Evolutionary conservation across 495 filamentous ascomycete species (phyloP).

Genomic region (Annulohypoxylon bovei): DNA sequence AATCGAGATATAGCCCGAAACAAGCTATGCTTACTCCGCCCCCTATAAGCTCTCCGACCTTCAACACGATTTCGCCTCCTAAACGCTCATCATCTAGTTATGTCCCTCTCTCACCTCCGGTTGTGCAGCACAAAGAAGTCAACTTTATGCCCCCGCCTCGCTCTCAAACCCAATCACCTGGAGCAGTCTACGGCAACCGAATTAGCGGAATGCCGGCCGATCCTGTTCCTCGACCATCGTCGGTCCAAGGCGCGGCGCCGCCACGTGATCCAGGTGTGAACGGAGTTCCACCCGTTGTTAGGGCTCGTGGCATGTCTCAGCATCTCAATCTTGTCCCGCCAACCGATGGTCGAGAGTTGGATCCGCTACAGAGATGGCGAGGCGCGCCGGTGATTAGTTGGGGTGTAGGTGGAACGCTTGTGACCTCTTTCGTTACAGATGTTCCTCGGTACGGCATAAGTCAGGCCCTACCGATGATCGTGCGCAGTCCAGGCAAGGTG

Average conservation of each 20-base stretch:
- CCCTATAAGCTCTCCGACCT: constrained; percentile 48
- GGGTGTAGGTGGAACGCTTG: constrained; percentile 84
- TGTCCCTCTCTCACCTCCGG: constrained; percentile 47
- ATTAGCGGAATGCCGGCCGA: constrained; percentile 58
- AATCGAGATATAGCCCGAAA: constrained; percentile 47
- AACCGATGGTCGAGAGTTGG: constrained; percentile 79
- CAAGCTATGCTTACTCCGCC: constrained; percentile 55
- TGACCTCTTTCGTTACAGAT: constrained; percentile 88
- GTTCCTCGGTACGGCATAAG: constrained; percentile 85
- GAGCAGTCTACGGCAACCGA: constrained; percentile 63
- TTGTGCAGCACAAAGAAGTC: constrained; percentile 46
- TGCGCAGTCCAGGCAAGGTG: constrained; percentile 85
- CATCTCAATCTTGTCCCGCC: constrained; percentile 64
- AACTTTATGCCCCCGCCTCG: constrained; percentile 69
- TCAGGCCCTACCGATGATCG: constrained; percentile 75
- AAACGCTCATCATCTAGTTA: constrained; percentile 62
- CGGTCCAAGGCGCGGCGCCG: constrained; percentile 67
- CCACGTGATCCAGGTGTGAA: constrained; percentile 53
- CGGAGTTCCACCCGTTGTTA: constrained; percentile 30
- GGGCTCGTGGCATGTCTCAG: constrained; percentile 52
- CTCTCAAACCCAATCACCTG: constrained; percentile 89
- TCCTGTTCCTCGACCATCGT: constrained; percentile 73
- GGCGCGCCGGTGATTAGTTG: constrained; percentile 87
- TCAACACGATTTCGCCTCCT: constrained; percentile 61
- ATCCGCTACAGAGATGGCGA: constrained; percentile 88